phyloP scores from a whole-genome alignment of 345 rosid species.

The Kernera saxatilis region DNA sequence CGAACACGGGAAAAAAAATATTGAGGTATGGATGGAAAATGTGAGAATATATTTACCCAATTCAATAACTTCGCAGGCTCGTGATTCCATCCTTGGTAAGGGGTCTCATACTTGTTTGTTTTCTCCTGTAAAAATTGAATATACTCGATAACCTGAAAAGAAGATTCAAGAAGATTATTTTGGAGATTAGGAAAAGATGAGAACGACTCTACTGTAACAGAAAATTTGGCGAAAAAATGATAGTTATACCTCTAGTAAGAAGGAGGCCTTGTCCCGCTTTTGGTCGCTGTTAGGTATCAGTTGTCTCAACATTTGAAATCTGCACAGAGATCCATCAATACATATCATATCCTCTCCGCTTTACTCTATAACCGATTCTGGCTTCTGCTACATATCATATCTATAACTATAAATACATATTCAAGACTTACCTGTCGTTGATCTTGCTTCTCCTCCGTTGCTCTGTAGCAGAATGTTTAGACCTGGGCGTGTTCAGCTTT shows the following conservation, averaged over 20 bases:
- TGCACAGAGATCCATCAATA: slow-evolving; percentile 28
- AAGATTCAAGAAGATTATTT: not conserved
- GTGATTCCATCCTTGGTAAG: slow-evolving; percentile 70
- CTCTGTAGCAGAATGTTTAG: slow-evolving; percentile 98
- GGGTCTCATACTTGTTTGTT: slow-evolving; percentile 60
- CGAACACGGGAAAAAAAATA: not conserved
- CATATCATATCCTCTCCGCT: not conserved
- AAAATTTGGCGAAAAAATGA: not conserved
- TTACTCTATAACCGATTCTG: not conserved
- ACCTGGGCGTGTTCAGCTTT: slow-evolving; percentile 79
- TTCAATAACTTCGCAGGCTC: slow-evolving; percentile 61
- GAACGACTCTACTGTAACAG: not conserved
- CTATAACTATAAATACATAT: not conserved
- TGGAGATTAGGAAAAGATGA: not conserved
- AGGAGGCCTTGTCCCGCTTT: slow-evolving; percentile 94
- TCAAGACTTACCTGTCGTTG: slow-evolving; percentile 64
- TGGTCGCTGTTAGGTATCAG: slow-evolving; percentile 90
- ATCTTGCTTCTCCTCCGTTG: slow-evolving; percentile 98
- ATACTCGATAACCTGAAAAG: slow-evolving; percentile 79
- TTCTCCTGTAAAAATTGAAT: slow-evolving; percentile 87
- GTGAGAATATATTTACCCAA: slow-evolving; percentile 48
- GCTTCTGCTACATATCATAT: not conserved
- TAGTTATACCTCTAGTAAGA: slow-evolving; percentile 75
- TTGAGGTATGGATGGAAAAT: not conserved
- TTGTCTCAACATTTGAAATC: slow-evolving; percentile 87